Base-by-base conservation (phyloP, 345 rosid species). In the Citrus australasica region DNA sequence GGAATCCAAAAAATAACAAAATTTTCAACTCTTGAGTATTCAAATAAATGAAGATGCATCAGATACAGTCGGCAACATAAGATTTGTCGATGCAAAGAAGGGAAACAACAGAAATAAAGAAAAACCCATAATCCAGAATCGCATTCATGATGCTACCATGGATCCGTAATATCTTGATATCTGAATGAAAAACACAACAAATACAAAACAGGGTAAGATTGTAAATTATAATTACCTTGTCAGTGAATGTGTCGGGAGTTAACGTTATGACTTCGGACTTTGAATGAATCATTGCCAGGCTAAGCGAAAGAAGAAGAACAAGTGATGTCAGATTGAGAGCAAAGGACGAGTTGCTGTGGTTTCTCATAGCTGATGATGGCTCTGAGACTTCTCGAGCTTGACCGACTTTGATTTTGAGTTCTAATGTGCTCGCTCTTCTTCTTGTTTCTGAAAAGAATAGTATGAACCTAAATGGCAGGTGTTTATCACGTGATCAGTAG, bases 241-340 rank as follows among this genome's bases (percentile, higher is more conserved):
- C 99, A 51, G 94, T 88, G 89, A 94, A 96, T 62, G 98, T 96
- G 72, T 94, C 97, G 4, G 91, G 91, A 2, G 93, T 94, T 79
- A 94, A 90, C 76, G 95, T 87, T 74, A 96, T 88, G 77, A 96
- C 97, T 88, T 94, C 99, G 8, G 98, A 89, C 70, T 85, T 40
- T 32, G 79, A 25, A 16, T 30, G 77, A n/a, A 56, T 25, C 19
- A 77, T 67, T 14, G 81, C 40, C 17, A 84, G 66, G 71, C 60
- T 81, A 58, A 84, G 46, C 8, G 86, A 70, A 59, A 92, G 67
- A 35, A 88, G 77, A 55, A 93, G 71, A 13, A 87, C 1, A 67
- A 88, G 78, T 35, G 78, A 63, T 5, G 65, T 35, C 4, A 82
- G 16, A 46, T 46, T 46, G 77, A 32, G 73, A 76, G 28, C 63